phyloP scores from a whole-genome alignment of 140 eudicot genomes.

The Erigeron philadelphicus region DNA sequence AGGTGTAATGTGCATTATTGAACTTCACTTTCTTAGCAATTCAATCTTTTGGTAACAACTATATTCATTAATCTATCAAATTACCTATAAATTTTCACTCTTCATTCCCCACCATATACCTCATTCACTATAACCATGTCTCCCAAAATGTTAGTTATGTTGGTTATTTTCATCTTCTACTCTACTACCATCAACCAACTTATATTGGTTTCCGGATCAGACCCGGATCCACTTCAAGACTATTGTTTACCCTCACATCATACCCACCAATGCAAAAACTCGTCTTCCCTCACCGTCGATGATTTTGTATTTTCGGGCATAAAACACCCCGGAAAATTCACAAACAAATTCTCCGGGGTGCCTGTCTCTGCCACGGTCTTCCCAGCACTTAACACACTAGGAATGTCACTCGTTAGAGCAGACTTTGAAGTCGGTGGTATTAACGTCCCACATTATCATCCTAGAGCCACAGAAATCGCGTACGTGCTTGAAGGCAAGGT shows the following conservation, averaged over 20 bases:
- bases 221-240: slow-evolving; percentile 75
- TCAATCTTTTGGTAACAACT: slow-evolving; percentile 13
- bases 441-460: slow-evolving; percentile 69
- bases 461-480: slow-evolving; percentile 69
- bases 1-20: slow-evolving; percentile 16
- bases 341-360: slow-evolving; percentile 53
- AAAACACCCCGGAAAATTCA: slow-evolving; percentile 47
- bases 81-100: slow-evolving; percentile 19
- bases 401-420: slow-evolving; percentile 72
- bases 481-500: slow-evolving; percentile 57
- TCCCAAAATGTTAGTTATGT: slow-evolving; percentile 23
- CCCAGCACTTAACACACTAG: slow-evolving; percentile 77
- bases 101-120: slow-evolving; percentile 18
- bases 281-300: slow-evolving; percentile 46
- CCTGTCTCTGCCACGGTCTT: slow-evolving; percentile 55
- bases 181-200: slow-evolving; percentile 14
- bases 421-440: slow-evolving; percentile 60
- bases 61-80: slow-evolving; percentile 19
- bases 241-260: slow-evolving; percentile 58
- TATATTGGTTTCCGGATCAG: slow-evolving; percentile 40
- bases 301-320: slow-evolving; percentile 71
- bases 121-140: slow-evolving; percentile 29
- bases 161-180: slow-evolving; percentile 31
- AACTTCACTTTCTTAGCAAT: slow-evolving; percentile 16
- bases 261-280: slow-evolving; percentile 52